Evolutionary conservation across 805 yeast species (phyloP), one percentile per base, ranked within the genome.

Genomic region (Myxozyma vanderwaltii): DNA sequence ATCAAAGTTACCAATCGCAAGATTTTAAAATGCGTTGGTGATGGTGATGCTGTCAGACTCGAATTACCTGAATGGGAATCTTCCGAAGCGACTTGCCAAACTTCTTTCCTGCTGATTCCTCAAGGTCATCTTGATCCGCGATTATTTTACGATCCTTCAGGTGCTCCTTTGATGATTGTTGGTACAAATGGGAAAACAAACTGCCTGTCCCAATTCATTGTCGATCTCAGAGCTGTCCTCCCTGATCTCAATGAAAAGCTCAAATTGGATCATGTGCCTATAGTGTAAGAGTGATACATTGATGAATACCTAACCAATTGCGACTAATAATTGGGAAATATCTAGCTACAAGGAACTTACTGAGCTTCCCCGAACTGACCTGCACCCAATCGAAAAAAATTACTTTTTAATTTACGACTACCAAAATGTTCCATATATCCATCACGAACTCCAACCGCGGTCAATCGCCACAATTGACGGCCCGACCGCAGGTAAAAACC

Each of bases 91-190:
- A 17, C 26, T 6, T 59, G 60, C 46, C n/a, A 13, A 0, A 23
- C 49, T n/a, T 44, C 24, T 4, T 60, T 24, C n/a, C 40, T 56
- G 33, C 35, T 12, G 17, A 7, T 51, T 26, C 46, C 31, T 27
- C 63, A 59, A 33, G 63, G 63, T 2, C 63, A 44, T 24, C 50
- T 33, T n/a, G 65, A 61, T 40, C 61, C 64, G 4, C 56, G 65
- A 13, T n/a, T 58, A 6, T 61, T 61, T 26, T 51, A 39, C 13
- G 61, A 64, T 24, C 63, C 65, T 12, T 1, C 23, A 17, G 65
- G 65, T 5, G 65, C 54, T 48, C 65, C 65, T 39, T 29, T 61
- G 15, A 56, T 61, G 63, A 49, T 59, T 38, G 59, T 61, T 46
- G 56, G 58, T 48, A 48, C 54, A 36, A 61, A 61, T 48, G 51